Evolutionary conservation across 148 eudicot genomes (phyloP).

Genomic region (Spergularia marina): DNA sequence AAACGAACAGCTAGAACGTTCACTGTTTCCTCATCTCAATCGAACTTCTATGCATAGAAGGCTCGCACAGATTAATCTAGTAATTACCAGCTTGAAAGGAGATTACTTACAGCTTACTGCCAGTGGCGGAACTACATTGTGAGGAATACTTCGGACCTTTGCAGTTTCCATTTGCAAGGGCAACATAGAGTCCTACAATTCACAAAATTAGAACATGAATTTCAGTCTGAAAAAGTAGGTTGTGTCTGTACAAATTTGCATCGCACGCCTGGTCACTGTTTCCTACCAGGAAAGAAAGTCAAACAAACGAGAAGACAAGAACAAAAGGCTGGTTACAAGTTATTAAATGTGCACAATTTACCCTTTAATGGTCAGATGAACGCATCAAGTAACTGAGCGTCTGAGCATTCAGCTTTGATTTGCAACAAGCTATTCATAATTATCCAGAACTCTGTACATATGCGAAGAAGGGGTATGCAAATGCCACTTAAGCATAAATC

Average conservation of each 20-base stretch:
- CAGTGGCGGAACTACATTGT: constrained; percentile 67
- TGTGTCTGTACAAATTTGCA: not conserved
- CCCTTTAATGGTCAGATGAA: not conserved
- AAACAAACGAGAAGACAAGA: not conserved
- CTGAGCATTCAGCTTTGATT: not conserved
- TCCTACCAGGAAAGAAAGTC: not conserved
- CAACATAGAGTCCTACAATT: constrained; percentile 49
- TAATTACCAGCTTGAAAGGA: constrained; percentile 3
- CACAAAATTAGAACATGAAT: not conserved
- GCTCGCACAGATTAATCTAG: not conserved
- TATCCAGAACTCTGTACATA: not conserved
- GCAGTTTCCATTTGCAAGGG: constrained; percentile 65
- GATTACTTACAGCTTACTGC: constrained; percentile 88
- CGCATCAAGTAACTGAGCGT: not conserved
- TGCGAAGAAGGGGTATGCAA: not conserved
- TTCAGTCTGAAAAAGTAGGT: not conserved
- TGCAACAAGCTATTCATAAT: not conserved
- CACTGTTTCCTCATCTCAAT: not conserved
- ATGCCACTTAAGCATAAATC: not conserved
- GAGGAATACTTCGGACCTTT: constrained; percentile 82
- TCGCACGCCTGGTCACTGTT: not conserved
- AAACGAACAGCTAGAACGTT: too few relatives aligned
- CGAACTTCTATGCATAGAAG: not conserved
- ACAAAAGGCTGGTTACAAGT: not conserved
- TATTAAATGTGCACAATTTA: not conserved